A percentile compares a stretch with the other conserved stretches of the same genome.
These are phyloP conservation scores for Colletotrichum sp. DNA, from an alignment of 2,329 filamentous ascomycete genomes.

Conservation along the genomic window DNA sequence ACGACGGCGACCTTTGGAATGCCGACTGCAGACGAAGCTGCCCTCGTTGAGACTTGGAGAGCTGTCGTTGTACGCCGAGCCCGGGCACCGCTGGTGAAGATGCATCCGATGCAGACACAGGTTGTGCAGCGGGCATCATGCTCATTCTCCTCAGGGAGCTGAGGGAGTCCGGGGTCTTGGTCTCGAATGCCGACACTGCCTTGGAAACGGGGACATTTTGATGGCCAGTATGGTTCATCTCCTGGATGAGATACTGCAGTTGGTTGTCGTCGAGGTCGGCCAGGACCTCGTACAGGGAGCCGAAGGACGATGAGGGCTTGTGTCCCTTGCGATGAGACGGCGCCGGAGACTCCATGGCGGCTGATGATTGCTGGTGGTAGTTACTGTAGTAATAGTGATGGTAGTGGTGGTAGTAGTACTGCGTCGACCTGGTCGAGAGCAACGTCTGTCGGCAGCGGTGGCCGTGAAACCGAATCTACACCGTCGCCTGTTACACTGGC, in stretches of 20 bases:
- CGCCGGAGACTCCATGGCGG: neutral
- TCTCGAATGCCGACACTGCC: conserved; percentile 15
- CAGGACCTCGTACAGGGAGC: conserved; percentile 14
- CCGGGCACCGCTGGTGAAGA: neutral
- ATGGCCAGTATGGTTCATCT: conserved; percentile 21
- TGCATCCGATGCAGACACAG: neutral
- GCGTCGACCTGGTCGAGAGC: neutral
- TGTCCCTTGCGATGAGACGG: neutral
- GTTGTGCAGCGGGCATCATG: neutral
- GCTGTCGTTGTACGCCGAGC: neutral
- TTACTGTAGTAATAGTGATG: neutral
- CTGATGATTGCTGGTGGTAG: neutral
- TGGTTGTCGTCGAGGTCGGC: conserved; percentile 20
- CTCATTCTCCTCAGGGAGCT: neutral
- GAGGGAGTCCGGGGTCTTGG: neutral
- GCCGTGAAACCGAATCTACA: neutral
- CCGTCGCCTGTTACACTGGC: neutral
- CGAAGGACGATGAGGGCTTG: conserved; percentile 1
- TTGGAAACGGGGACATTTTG: conserved; percentile 14
- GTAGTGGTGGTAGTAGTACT: neutral
- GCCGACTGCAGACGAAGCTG: conserved; percentile 11
- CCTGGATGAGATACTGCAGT: conserved; percentile 21
- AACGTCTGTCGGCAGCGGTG: neutral
- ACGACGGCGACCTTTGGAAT: neutral
- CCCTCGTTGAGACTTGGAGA: conserved; percentile 16